phyloP scores from a whole-genome alignment of 1,139 yeast genomes.

The Trichomonascaceae sp. region DNA sequence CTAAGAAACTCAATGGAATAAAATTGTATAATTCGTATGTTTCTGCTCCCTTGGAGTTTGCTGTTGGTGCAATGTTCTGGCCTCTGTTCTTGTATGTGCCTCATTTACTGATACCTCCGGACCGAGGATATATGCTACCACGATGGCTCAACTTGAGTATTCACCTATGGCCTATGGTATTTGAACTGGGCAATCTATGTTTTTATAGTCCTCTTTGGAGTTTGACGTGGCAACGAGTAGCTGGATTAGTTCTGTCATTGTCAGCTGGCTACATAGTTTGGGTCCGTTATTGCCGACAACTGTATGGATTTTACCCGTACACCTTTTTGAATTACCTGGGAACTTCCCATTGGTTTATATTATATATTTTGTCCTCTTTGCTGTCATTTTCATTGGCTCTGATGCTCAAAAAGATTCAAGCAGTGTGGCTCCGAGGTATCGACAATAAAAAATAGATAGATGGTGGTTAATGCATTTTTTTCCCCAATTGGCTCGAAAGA shows the following conservation, averaged over 20 bases:
- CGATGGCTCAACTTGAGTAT: conserved; percentile 26
- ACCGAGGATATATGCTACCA: conserved; percentile 20
- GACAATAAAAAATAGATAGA: no score
- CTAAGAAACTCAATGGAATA: conserved; percentile 20
- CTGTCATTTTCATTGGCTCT: conserved; percentile 16
- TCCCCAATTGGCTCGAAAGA: not conserved
- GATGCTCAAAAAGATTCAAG: conserved; percentile 15
- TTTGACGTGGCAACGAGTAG: conserved; percentile 17
- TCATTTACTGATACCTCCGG: conserved; percentile 24
- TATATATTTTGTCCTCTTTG: conserved; percentile 21
- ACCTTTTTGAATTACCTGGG: conserved; percentile 26
- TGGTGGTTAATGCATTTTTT: not conserved
- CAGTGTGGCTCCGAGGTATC: not conserved
- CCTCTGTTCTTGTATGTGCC: conserved; percentile 23
- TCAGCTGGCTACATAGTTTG: conserved; percentile 31
- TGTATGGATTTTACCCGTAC: conserved; percentile 33
- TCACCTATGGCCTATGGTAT: conserved; percentile 29
- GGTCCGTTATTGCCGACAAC: conserved; percentile 25
- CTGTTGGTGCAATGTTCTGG: conserved; percentile 31
- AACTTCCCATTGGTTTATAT: conserved; percentile 15
- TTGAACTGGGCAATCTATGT: conserved; percentile 25
- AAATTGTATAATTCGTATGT: conserved; percentile 3
- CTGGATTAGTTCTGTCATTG: conserved; percentile 17
- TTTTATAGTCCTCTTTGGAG: conserved; percentile 23
- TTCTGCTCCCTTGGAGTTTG: conserved; percentile 31